phyloP scores from a whole-genome alignment of 139 green algal species.

The Nannochloris sp. region DNA sequence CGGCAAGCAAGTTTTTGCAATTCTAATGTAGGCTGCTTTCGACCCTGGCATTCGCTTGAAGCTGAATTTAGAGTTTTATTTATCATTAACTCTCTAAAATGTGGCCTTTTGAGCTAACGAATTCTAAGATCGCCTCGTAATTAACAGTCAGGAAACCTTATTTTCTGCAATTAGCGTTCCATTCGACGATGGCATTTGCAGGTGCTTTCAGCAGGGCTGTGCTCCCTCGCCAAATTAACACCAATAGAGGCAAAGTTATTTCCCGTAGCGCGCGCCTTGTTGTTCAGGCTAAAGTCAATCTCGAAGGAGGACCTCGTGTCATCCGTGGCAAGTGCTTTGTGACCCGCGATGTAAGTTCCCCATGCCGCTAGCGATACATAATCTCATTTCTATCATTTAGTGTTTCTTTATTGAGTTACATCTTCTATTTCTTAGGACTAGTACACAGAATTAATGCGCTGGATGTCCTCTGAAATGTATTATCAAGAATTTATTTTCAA shows the following conservation, averaged over 20 bases:
- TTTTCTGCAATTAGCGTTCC: too few relatives aligned
- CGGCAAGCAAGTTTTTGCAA: too few relatives aligned
- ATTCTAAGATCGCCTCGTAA: too few relatives aligned
- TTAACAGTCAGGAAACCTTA: too few relatives aligned
- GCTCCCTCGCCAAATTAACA: neutral
- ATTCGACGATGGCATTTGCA: neutral
- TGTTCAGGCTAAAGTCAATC: slow-evolving; percentile 35
- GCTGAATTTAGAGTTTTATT: too few relatives aligned
- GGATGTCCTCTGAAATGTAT: neutral
- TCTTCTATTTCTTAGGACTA: neutral
- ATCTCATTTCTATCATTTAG: neutral
- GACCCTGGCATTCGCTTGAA: too few relatives aligned
- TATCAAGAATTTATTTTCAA: too few relatives aligned
- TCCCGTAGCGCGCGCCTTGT: slow-evolving; percentile 1
- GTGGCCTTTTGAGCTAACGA: too few relatives aligned
- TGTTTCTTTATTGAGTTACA: neutral
- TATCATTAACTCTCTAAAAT: too few relatives aligned
- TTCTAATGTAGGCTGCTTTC: too few relatives aligned
- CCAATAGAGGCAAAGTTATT: neutral
- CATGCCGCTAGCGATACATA: neutral
- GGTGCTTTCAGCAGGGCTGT: neutral
- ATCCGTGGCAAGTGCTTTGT: slow-evolving; percentile 69
- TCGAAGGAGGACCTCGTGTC: slow-evolving; percentile 34
- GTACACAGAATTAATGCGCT: neutral
- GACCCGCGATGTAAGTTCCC: slow-evolving; percentile 72